Base-by-base conservation (phyloP, 1,139 yeast species). In the Suhomyces terraborum region DNA sequence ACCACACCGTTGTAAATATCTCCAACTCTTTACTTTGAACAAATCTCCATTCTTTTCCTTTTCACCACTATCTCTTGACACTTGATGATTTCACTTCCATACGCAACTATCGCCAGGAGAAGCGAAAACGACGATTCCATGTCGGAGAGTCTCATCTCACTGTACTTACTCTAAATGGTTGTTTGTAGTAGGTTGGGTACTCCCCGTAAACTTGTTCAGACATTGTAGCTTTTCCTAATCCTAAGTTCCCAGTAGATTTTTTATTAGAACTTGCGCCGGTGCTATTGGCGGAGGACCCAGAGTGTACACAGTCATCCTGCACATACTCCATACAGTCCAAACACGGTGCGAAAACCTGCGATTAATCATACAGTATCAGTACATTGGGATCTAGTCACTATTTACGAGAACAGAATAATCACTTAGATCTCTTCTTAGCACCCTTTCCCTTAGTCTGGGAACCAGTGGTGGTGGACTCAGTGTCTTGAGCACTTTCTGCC, bases 131-230 rank as follows among this genome's bases (percentile, higher is more conserved):
- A n/a, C n/a, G n/a, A n/a, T n/a, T n/a, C n/a, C 16, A 24, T 24
- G 16, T 12, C 16, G 16, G 16, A n/a, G 18, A 8, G 6, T 19
- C 17, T 10, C 16, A 4, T n/a, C 9, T 4, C 35, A 13, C 20
- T 7, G 14, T 43, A 76, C 84, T 48, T 74, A 80, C 84, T 62
- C 82, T 80, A 27, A 79, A 56, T 47, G 87, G 87, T 56, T 80
- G 79, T 56, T 77, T 79, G 64, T 61, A 80, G 61, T 80, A 81
- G 36, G 75, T 61, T 36, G 87, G 87, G 60, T 79, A 77, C 24
- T 73, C 79, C 28, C 79, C 79, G 71, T 74, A 70, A 49, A 71
- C 73, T 58, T 70, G 64, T 41, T 48, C 57, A 42, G 59, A 55
- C 58, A 55, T 41, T 23, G 43, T 43, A 42, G 36, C 42, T 30